Conservation (phyloP, 441 rosid species). For the Croton setiger region DNA sequence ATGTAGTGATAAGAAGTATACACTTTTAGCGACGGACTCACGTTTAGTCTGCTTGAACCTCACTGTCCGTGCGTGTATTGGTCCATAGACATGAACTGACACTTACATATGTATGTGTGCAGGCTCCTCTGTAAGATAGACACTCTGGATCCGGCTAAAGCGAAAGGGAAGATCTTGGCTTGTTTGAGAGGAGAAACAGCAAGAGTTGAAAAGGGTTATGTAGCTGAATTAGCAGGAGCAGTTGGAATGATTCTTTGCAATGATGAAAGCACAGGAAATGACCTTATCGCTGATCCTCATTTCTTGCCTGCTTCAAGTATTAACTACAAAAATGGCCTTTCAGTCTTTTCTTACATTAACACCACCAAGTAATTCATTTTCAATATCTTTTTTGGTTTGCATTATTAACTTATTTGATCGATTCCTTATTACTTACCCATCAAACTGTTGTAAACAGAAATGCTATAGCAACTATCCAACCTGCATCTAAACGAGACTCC, state of each 20-base stretch:
- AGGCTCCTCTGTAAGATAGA: slow-evolving; percentile 43
- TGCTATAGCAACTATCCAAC: slow-evolving; percentile 37
- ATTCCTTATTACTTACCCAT: not conserved
- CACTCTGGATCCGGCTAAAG: slow-evolving; percentile 43
- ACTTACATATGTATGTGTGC: slow-evolving; percentile 17
- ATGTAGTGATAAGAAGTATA: no score
- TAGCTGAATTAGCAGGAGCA: slow-evolving; percentile 47
- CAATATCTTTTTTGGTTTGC: not conserved
- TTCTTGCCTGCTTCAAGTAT: slow-evolving; percentile 52
- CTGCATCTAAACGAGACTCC: slow-evolving; percentile 9
- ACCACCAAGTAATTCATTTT: slow-evolving; percentile 27
- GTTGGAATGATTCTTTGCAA: slow-evolving; percentile 64
- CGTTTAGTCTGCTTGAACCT: not conserved
- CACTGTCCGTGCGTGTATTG: no score
- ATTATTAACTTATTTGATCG: no score
- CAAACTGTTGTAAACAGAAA: slow-evolving; percentile 23
- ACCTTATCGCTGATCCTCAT: slow-evolving; percentile 43
- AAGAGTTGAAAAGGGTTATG: slow-evolving; percentile 41
- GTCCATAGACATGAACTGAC: no score
- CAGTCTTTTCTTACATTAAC: slow-evolving; percentile 35
- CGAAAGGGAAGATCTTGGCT: slow-evolving; percentile 45
- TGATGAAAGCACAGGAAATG: slow-evolving; percentile 32
- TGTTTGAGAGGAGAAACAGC: slow-evolving; percentile 41
- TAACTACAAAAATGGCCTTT: slow-evolving; percentile 35
- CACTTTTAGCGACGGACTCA: no score